These are phyloP conservation scores for Fusarium globosum DNA, from an alignment of 2,329 filamentous ascomycete species.

Conservation along the genomic window DNA sequence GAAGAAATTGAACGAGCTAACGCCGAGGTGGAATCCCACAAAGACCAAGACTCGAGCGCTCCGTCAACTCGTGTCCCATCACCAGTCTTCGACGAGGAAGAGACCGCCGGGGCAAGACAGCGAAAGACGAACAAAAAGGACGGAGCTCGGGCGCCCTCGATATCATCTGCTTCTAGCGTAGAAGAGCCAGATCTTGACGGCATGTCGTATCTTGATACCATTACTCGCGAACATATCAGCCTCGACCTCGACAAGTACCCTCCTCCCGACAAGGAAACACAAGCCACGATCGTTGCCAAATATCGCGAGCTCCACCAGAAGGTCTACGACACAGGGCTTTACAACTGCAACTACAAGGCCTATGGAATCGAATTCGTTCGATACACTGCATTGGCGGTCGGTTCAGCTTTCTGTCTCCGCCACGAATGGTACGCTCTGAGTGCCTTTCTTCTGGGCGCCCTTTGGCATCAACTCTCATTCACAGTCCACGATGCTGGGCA, in stretches of 20 bases:
- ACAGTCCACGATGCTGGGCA: constrained; percentile 95
- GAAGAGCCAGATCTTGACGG: constrained; percentile 59
- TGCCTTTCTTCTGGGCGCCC: constrained; percentile 78
- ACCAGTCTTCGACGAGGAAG: constrained; percentile 61
- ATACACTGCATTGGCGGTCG: constrained; percentile 72
- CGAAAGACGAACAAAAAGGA: constrained; percentile 39
- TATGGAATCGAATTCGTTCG: constrained; percentile 81
- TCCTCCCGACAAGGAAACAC: constrained; percentile 76
- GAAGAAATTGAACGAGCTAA: constrained; percentile 49
- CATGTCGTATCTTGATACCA: constrained; percentile 75
- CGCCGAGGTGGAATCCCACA: constrained; percentile 20
- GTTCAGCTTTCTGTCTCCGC: constrained; percentile 69
- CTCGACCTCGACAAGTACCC: constrained; percentile 86
- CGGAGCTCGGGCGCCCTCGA: constrained; percentile 58
- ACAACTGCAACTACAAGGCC: constrained; percentile 83
- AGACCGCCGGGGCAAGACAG: constrained; percentile 43
- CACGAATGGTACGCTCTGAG: constrained; percentile 75
- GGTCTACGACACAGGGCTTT: constrained; percentile 80
- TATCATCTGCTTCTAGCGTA: constrained; percentile 69
- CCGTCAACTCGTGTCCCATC: constrained; percentile 65
- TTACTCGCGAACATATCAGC: constrained; percentile 79
- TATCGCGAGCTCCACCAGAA: constrained; percentile 82
- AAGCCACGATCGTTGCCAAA: constrained; percentile 79
- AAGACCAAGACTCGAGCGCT: constrained; percentile 54
- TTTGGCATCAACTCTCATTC: constrained; percentile 97